Base-by-base conservation (phyloP, 768 basidiomycete species). In the Macrolepiota dolichaula region DNA sequence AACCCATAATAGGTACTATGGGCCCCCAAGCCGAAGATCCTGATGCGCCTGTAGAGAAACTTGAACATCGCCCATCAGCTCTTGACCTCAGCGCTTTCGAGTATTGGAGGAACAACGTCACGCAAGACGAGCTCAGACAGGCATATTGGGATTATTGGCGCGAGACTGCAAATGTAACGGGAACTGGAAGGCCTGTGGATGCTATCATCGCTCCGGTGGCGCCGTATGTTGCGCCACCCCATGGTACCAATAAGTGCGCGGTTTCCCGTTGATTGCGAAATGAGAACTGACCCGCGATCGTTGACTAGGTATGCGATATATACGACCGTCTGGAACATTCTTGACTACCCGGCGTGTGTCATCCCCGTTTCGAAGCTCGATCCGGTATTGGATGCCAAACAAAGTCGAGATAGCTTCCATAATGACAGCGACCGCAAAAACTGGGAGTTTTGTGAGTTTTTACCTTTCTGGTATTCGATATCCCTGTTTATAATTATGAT, bases 111-210 rank as follows among this genome's bases (percentile, higher is more conserved):
- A 46, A 84, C 7, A 87, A 89, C 25, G 84, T 81, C 65, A 67
- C 69, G 65, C 81, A 78, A 65, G 72, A 71, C 4, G 76, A 77
- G 11, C 63, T 88, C 32, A 79, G 87, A 25, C 75, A 84, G 64
- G 76, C 79, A 52, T 85, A 90, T 67, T 71, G 89, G 50, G 80
- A 85, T 51, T 72, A 82, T 52, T 92, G 89, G 90, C 79, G 85
- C 54, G 75, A 72, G 4, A 87, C 85, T 0, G 72, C 65, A 10
- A 63, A 57, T 0, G 51, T 65, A 13, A 92, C 89, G 0, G 83
- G 82, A 0, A 92, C 89, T 0, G 88, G 87, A 1, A 73, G 92
- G 1, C 87, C 89, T 4, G 81, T 92, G 5, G 92, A 93, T 68
- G 90, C 87, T 1, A 83, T 94, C 64, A 86, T 93, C 37, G 73